Evolutionary conservation across 2,329 filamentous ascomycete genomes (phyloP).

Genomic region (Leptographium procerum): DNA sequence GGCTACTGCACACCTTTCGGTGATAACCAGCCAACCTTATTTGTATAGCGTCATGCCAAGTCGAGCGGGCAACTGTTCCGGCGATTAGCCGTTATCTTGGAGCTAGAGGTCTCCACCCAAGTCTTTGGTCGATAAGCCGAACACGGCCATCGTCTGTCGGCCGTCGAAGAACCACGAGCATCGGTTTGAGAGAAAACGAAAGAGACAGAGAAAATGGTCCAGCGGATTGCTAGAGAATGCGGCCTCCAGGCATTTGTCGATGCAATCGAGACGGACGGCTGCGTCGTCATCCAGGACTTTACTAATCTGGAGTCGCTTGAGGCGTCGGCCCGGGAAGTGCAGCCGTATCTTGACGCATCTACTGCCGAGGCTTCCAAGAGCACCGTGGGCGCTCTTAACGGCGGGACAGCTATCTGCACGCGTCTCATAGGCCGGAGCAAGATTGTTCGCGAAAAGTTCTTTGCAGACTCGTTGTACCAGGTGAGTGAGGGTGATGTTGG

Average conservation of each 20-base stretch:
- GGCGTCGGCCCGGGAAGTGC: not conserved
- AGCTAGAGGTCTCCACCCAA: too few species aligned
- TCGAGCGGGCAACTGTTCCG: too few species aligned
- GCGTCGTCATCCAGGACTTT: constrained; percentile 1
- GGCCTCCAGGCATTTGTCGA: constrained; percentile 3
- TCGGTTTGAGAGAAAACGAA: too few species aligned
- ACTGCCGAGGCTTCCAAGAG: not conserved
- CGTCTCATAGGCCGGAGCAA: constrained; percentile 2
- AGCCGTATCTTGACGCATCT: constrained; percentile 1
- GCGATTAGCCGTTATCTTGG: too few species aligned
- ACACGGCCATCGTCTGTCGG: too few species aligned
- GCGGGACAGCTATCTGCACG: constrained; percentile 3
- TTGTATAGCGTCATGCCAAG: too few species aligned
- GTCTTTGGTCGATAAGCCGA: too few species aligned
- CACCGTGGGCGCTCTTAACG: constrained; percentile 4
- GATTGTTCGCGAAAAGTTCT: constrained; percentile 4
- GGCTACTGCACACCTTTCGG: too few species aligned
- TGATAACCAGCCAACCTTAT: too few species aligned
- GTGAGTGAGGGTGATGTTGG: too few species aligned
- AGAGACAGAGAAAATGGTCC: too few species aligned
- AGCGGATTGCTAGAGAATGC: not conserved
- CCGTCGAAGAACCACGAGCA: too few species aligned
- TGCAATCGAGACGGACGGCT: constrained; percentile 1
- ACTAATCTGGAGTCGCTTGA: not conserved
- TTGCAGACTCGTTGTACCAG: constrained; percentile 1